Percentiles rank a stretch among this genome's conserved stretches.
Conservation (phyloP, 2,329 filamentous ascomycete genomes). For the Albophoma yamanashiensis region DNA sequence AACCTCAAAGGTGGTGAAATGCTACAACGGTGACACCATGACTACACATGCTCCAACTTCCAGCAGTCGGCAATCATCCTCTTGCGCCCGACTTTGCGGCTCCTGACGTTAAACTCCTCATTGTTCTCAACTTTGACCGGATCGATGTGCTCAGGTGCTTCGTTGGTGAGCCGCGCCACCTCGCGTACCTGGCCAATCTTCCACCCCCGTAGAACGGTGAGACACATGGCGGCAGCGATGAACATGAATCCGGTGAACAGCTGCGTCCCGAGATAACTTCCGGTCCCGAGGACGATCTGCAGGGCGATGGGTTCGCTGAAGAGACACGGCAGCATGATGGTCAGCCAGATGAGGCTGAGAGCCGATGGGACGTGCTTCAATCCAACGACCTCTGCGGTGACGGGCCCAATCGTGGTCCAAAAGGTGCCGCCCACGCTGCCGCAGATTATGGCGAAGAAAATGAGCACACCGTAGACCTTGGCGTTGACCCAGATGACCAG, state of each 20-base stretch:
- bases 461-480: slow-evolving; percentile 50
- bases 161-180: slow-evolving; percentile 17
- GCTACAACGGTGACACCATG: neutral
- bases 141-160: slow-evolving; percentile 17
- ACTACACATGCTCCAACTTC: slow-evolving; percentile 15
- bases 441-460: slow-evolving; percentile 62
- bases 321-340: slow-evolving; percentile 59
- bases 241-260: slow-evolving; percentile 53
- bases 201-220: slow-evolving; percentile 24
- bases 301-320: slow-evolving; percentile 57
- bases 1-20: neutral
- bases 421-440: slow-evolving; percentile 62
- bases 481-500: slow-evolving; percentile 66
- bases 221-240: slow-evolving; percentile 30
- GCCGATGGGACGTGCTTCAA: slow-evolving; percentile 55
- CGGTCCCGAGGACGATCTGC: slow-evolving; percentile 32
- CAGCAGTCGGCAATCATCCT: slow-evolving; percentile 21
- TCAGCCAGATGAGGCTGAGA: slow-evolving; percentile 61
- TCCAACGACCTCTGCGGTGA: slow-evolving; percentile 65
- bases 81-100: slow-evolving; percentile 17
- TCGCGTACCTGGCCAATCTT: slow-evolving; percentile 24
- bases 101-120: slow-evolving; percentile 16
- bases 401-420: slow-evolving; percentile 58
- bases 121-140: slow-evolving; percentile 18
- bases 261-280: slow-evolving; percentile 41